Conservation (phyloP, 2,329 filamentous ascomycete genomes). For the Curvularia lunata region DNA sequence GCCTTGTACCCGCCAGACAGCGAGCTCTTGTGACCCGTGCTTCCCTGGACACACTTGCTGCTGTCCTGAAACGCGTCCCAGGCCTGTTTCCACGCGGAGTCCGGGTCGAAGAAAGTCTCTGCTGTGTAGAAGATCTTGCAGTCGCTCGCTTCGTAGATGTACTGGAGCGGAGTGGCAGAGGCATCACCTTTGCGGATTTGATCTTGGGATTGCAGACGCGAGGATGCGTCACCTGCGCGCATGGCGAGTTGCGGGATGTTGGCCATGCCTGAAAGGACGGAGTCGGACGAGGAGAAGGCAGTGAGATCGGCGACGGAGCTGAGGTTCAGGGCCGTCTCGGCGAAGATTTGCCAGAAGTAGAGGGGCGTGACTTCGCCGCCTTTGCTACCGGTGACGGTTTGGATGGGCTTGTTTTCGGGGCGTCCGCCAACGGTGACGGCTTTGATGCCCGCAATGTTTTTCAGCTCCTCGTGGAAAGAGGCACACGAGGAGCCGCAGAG, state of each 20-base stretch:
- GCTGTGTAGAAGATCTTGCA: constrained; percentile 66
- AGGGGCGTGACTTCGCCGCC: constrained; percentile 52
- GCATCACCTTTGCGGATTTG: constrained; percentile 38
- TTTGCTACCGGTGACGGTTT: constrained; percentile 66
- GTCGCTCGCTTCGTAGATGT: constrained; percentile 65
- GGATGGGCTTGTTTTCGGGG: constrained; percentile 61
- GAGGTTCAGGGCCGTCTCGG: constrained; percentile 25
- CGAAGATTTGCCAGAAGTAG: constrained; percentile 23
- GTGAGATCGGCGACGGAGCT: constrained; percentile 15
- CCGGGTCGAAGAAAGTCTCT: constrained; percentile 58
- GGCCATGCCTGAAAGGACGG: constrained; percentile 19
- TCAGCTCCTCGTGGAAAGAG: constrained; percentile 62
- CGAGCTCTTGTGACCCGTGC: constrained; percentile 29
- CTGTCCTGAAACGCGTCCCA: constrained; percentile 32
- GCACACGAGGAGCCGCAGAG: constrained; percentile 65
- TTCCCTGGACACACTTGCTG: constrained; percentile 32
- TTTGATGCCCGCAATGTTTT: constrained; percentile 58
- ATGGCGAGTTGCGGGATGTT: constrained; percentile 22
- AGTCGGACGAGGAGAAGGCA: constrained; percentile 15
- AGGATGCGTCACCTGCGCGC: constrained; percentile 24
- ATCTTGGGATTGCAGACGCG: constrained; percentile 31
- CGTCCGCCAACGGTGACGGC: constrained; percentile 65
- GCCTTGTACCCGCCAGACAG: constrained; percentile 38
- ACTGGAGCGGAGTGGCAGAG: constrained; percentile 59
- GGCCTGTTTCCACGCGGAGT: constrained; percentile 57